Evolutionary conservation across 2,329 filamentous ascomycete genomes (phyloP).

Genomic region (Plectosphaerella cucumerina): DNA sequence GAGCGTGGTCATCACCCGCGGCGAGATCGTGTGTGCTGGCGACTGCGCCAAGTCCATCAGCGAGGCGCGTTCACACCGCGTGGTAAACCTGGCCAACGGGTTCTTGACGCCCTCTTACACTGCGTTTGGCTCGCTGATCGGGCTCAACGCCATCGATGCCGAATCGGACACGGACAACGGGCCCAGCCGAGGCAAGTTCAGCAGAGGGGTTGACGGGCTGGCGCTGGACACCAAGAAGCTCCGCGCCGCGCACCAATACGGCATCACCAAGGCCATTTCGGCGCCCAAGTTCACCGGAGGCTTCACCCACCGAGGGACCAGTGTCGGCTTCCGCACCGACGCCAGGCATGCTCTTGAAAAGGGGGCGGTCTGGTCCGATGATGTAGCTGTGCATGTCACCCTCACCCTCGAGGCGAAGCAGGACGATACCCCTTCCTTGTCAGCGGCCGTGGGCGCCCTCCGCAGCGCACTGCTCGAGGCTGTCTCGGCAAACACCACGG

Average conservation of each 20-base stretch:
- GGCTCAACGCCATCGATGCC: constrained; percentile 58
- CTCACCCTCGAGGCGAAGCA: constrained; percentile 44
- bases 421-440: constrained; percentile 42
- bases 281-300: constrained; percentile 42
- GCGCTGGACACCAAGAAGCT: constrained; percentile 53
- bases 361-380: constrained; percentile 48
- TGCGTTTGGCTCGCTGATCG: constrained; percentile 55
- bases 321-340: constrained; percentile 53
- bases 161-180: constrained; percentile 54
- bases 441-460: constrained; percentile 47
- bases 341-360: constrained; percentile 40
- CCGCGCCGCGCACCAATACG: constrained; percentile 46
- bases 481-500: constrained; percentile 27
- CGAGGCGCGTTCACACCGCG: constrained; percentile 28
- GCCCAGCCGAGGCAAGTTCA: constrained; percentile 41
- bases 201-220: constrained; percentile 54
- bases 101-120: constrained; percentile 58
- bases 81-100: constrained; percentile 51
- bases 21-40: constrained; percentile 54
- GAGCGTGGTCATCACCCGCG: constrained; percentile 45
- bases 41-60: constrained; percentile 40
- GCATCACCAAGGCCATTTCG: constrained; percentile 55
- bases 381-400: constrained; percentile 56
- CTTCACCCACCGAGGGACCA: constrained; percentile 49
- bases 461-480: constrained; percentile 51